Evolutionary conservation across 768 basidiomycete species (phyloP).

Genomic region (Xanthoconium purpureum): DNA sequence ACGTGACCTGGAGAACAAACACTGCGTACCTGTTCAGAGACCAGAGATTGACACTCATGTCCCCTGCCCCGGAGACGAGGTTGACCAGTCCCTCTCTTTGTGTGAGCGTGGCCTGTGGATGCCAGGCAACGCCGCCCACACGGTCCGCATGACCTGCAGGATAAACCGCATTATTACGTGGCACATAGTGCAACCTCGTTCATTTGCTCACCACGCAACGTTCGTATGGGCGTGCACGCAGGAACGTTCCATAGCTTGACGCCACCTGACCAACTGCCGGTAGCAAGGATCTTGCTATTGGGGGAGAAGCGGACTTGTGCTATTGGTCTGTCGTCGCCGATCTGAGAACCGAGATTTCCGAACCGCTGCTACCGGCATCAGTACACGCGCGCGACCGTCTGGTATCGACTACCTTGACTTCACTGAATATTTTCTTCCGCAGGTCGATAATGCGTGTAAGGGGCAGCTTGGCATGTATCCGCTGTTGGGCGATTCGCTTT

Average conservation of each 20-base stretch:
- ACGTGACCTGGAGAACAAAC: background rate
- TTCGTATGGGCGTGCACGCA: slow-evolving; percentile 73
- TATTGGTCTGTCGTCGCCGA: slow-evolving; percentile 94
- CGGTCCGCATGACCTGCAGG: slow-evolving; percentile 78
- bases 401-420: slow-evolving; percentile 70
- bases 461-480: slow-evolving; percentile 82
- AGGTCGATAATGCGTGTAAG: slow-evolving; percentile 88
- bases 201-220: slow-evolving; percentile 59
- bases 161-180: slow-evolving; percentile 7
- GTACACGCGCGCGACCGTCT: background rate
- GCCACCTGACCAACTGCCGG: slow-evolving; percentile 94
- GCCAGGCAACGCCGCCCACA: slow-evolving; percentile 97
- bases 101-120: slow-evolving; percentile 84
- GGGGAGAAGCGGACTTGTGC: slow-evolving; percentile 94
- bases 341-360: slow-evolving; percentile 92
- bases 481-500: slow-evolving; percentile 89
- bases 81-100: slow-evolving; percentile 66
- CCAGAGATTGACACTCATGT: slow-evolving; percentile 85
- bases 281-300: slow-evolving; percentile 82
- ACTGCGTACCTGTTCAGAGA: slow-evolving; percentile 68
- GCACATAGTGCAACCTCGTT: background rate
- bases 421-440: slow-evolving; percentile 83
- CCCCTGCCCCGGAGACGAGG: slow-evolving; percentile 88
- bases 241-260: slow-evolving; percentile 97
- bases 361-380: slow-evolving; percentile 57